These are phyloP conservation scores for Termitomyces sp. DNA, from an alignment of 768 basidiomycete species.

Conservation along the genomic window DNA sequence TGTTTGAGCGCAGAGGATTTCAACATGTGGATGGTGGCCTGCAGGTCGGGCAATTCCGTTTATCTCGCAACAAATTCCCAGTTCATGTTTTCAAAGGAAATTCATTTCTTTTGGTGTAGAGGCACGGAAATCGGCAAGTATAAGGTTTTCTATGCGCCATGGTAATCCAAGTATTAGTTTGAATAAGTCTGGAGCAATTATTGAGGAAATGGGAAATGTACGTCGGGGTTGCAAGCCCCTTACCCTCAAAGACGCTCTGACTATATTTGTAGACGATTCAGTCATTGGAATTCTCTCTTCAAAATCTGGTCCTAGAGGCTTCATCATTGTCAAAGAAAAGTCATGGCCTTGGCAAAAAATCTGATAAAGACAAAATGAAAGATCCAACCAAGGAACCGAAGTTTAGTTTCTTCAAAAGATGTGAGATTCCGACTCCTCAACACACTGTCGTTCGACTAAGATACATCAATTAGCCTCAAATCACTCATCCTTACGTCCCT, in stretches of 20 bases:
- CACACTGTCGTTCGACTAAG: constrained; percentile 1
- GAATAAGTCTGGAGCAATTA: constrained; percentile 43
- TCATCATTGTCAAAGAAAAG: constrained; percentile 32
- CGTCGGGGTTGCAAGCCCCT: constrained; percentile 17
- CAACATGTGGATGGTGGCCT: constrained; percentile 65
- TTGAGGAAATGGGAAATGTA: constrained; percentile 67
- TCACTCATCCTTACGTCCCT: constrained; percentile 14
- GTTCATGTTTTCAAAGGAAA: constrained; percentile 35
- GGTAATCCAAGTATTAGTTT: constrained; percentile 32
- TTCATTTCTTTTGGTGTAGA: constrained; percentile 53
- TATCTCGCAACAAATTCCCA: background rate
- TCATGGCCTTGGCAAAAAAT: constrained; percentile 37
- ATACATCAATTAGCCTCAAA: constrained; percentile 17
- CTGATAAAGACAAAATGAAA: constrained; percentile 48
- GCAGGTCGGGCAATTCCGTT: constrained; percentile 44
- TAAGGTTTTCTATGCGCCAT: constrained; percentile 36
- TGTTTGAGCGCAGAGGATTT: constrained; percentile 72
- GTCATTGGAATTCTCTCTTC: constrained; percentile 53
- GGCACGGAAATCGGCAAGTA: constrained; percentile 35
- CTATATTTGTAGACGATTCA: constrained; percentile 43
- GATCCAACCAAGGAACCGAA: constrained; percentile 31
- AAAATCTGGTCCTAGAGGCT: constrained; percentile 35
- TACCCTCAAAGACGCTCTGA: background rate
- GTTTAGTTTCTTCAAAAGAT: constrained; percentile 61
- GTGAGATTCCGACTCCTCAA: constrained; percentile 26